Evolutionary conservation across 148 eudicot species (phyloP).

Genomic region (Amaranthus cruentus): DNA sequence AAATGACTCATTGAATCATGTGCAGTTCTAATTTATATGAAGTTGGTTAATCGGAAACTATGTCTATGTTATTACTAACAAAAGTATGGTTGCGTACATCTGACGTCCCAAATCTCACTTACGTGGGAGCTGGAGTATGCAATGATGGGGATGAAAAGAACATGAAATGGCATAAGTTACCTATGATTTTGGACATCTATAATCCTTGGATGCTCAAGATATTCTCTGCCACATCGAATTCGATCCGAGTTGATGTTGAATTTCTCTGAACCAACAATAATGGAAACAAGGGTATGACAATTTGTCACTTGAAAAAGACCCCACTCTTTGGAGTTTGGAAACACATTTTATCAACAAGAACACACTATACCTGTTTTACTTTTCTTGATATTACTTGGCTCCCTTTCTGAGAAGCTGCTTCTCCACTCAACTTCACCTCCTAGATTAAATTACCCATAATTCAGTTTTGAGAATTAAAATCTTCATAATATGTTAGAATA

Average conservation of each 20-base stretch:
- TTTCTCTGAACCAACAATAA: slow-evolving; percentile 48
- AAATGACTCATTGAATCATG: no score
- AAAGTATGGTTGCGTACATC: no score
- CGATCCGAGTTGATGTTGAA: slow-evolving; percentile 51
- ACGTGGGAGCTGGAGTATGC: no score
- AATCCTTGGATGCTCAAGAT: slow-evolving; percentile 91
- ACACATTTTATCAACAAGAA: background rate
- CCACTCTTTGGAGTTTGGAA: background rate
- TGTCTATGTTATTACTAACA: no score
- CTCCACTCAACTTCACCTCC: slow-evolving; percentile 79
- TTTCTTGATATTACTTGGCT: slow-evolving; percentile 67
- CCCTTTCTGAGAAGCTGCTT: slow-evolving; percentile 82
- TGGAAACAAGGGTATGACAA: slow-evolving; percentile 1
- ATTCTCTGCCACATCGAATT: slow-evolving; percentile 39
- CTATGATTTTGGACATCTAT: slow-evolving; percentile 91
- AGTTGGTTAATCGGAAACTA: no score
- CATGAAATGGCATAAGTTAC: slow-evolving; percentile 32
- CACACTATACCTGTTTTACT: slow-evolving; percentile 61
- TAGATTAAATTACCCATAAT: slow-evolving; percentile 16
- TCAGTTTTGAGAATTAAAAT: background rate
- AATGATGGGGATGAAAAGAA: background rate
- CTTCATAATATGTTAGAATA: no score
- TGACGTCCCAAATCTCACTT: no score
- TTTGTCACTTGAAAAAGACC: background rate
- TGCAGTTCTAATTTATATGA: no score